phyloP scores from a whole-genome alignment of 2,329 filamentous ascomycete genomes.

The Pestalotiopsis sp. region DNA sequence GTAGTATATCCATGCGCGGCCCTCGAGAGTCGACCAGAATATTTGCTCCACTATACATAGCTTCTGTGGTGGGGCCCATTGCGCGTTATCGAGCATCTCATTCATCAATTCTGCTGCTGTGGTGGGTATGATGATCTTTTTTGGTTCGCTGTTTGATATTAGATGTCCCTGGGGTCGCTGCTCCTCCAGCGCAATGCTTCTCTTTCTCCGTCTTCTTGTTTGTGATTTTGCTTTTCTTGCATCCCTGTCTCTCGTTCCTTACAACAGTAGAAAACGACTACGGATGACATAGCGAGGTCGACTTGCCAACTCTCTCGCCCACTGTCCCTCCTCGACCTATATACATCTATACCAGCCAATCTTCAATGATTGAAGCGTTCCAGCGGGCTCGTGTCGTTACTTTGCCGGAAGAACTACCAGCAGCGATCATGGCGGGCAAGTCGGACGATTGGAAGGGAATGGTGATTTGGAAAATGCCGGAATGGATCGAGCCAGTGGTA shows the following conservation, averaged over 20 bases:
- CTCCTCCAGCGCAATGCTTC: neutral
- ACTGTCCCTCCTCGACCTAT: neutral
- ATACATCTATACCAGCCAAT: neutral
- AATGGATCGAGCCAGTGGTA: conserved; percentile 37
- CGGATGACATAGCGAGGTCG: neutral
- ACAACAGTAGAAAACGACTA: neutral
- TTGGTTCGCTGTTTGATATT: conserved; percentile 7
- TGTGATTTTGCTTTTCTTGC: neutral
- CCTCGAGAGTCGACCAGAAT: neutral
- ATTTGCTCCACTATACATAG: conserved; percentile 6
- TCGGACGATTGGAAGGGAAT: conserved; percentile 3
- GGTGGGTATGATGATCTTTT: conserved; percentile 6
- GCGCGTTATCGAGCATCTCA: conserved; percentile 4
- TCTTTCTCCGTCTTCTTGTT: neutral
- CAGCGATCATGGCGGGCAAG: conserved; percentile 1
- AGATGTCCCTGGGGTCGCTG: neutral
- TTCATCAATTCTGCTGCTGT: neutral
- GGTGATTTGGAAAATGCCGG: conserved; percentile 30
- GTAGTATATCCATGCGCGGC: conserved; percentile 1
- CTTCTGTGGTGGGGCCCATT: neutral
- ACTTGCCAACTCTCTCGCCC: neutral
- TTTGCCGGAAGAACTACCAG: neutral
- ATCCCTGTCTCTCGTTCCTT: neutral
- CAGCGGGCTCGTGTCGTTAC: neutral
- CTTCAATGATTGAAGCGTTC: neutral